phyloP scores from a whole-genome alignment of 2,329 filamentous ascomycete species.

The Xylariaceae sp. region DNA sequence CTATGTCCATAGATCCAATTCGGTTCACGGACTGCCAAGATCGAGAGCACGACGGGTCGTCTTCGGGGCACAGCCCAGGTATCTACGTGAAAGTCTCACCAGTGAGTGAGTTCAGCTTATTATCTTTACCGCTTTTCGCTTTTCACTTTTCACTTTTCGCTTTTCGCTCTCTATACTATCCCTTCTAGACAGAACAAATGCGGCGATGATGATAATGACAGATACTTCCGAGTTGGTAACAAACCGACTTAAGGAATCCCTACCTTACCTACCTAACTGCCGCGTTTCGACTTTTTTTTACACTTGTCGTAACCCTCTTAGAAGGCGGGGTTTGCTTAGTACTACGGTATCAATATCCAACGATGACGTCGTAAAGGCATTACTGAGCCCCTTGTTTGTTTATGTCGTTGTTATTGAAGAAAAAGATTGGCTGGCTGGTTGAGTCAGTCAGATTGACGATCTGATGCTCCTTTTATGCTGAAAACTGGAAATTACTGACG shows the following conservation, averaged over 20 bases:
- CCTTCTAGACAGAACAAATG: slow-evolving; percentile 3
- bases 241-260: slow-evolving; percentile 8
- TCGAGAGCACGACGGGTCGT: slow-evolving; percentile 55
- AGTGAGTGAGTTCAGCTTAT: background rate
- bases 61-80: slow-evolving; percentile 64
- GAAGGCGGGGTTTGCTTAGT: slow-evolving; percentile 23
- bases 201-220: slow-evolving; percentile 62
- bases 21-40: slow-evolving; percentile 75
- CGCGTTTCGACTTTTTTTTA: slow-evolving; percentile 42
- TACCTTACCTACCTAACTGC: slow-evolving; percentile 26
- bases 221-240: slow-evolving; percentile 64
- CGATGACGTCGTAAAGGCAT: slow-evolving; percentile 58
- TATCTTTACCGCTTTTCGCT: background rate
- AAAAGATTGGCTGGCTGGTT: too few relatives aligned
- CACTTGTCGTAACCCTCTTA: slow-evolving; percentile 41
- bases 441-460: too few relatives aligned
- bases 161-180: background rate
- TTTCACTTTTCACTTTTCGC: background rate
- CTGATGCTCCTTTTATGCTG: too few relatives aligned
- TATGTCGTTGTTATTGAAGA: too few relatives aligned
- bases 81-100: slow-evolving; percentile 29
- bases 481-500: too few relatives aligned
- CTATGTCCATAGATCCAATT: slow-evolving; percentile 62
- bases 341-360: slow-evolving; percentile 22
- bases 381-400: slow-evolving; percentile 47